These are phyloP conservation scores for Colletotrichum lindemuthianum DNA, from an alignment of 2,329 filamentous ascomycete genomes.

Conservation along the genomic window DNA sequence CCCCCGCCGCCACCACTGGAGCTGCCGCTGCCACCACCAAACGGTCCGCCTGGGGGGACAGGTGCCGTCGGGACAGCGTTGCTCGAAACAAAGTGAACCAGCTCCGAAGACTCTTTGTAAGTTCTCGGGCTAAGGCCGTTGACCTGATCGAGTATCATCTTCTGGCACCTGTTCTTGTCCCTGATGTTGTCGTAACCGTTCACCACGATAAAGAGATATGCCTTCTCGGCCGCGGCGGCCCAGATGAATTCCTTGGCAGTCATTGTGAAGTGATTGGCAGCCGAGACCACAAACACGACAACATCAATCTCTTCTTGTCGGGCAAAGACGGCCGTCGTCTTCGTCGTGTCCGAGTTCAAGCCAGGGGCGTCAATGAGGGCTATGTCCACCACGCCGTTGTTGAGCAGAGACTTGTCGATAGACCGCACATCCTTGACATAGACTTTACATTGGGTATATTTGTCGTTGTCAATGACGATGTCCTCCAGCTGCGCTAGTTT, in stretches of 20 bases:
- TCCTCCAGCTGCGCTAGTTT: constrained; percentile 81
- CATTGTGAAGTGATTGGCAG: constrained; percentile 96
- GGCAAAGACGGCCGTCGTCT: constrained; percentile 97
- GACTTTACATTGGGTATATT: constrained; percentile 95
- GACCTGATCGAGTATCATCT: constrained; percentile 93
- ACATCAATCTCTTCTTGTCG: constrained; percentile 99
- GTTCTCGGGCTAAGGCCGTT: constrained; percentile 88
- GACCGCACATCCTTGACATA: constrained; percentile 91
- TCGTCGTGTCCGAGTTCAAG: constrained; percentile 93
- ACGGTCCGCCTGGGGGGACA: constrained; percentile 64
- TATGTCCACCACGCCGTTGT: constrained; percentile 98
- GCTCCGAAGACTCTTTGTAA: constrained; percentile 88
- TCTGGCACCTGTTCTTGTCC: constrained; percentile 90
- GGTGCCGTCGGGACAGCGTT: constrained; percentile 86
- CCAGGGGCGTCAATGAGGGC: constrained; percentile 96
- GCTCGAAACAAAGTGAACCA: constrained; percentile 98
- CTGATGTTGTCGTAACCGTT: constrained; percentile 93
- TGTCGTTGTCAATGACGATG: constrained; percentile 88
- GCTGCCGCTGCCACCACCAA: constrained; percentile 62
- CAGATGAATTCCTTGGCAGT: constrained; percentile 98
- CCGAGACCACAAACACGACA: constrained; percentile 97
- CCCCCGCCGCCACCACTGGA: constrained; percentile 66
- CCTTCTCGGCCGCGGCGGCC: constrained; percentile 95
- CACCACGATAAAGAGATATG: constrained; percentile 98
- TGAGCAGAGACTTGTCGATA: constrained; percentile 92